Conservation (phyloP, 495 filamentous ascomycete species). For the Penicillium riverlandense region DNA sequence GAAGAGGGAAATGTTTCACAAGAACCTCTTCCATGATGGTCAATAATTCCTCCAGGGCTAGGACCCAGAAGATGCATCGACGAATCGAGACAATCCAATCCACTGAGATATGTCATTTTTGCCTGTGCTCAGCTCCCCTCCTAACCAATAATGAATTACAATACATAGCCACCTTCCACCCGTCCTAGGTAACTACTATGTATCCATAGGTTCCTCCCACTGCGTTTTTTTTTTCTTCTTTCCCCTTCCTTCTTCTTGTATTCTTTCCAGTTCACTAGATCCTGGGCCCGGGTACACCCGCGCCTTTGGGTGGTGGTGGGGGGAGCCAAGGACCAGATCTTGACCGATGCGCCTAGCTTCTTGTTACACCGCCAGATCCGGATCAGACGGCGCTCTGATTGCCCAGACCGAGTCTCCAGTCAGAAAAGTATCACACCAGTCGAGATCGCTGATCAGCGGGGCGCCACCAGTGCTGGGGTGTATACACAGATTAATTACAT, state of each 20-base stretch:
- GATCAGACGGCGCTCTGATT: conserved; percentile 4
- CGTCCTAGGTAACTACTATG: too few relatives aligned
- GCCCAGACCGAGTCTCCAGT: conserved; percentile 4
- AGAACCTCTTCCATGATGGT: neutral
- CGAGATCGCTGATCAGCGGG: conserved; percentile 8
- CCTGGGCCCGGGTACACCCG: conserved; percentile 3
- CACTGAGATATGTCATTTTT: conserved; percentile 25
- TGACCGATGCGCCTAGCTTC: conserved; percentile 7
- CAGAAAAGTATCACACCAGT: neutral
- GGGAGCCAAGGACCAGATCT: conserved; percentile 7
- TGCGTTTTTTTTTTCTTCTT: conserved; percentile 9
- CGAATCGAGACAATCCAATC: neutral
- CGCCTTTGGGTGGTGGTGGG: neutral
- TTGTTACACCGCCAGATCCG: conserved; percentile 25
- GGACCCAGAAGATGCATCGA: too few relatives aligned
- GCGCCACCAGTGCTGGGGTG: neutral
- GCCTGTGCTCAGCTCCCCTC: conserved; percentile 17
- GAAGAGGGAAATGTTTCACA: conserved; percentile 9
- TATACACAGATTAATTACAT: conserved; percentile 5
- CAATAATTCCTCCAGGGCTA: neutral
- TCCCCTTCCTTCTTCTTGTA: conserved; percentile 5
- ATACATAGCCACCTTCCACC: too few relatives aligned
- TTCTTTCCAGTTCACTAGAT: neutral
- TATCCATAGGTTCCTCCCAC: neutral
- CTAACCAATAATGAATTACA: conserved; percentile 16